Evolutionary conservation across 768 basidiomycete species (phyloP).

Genomic region (Cyclocybe aegerita): DNA sequence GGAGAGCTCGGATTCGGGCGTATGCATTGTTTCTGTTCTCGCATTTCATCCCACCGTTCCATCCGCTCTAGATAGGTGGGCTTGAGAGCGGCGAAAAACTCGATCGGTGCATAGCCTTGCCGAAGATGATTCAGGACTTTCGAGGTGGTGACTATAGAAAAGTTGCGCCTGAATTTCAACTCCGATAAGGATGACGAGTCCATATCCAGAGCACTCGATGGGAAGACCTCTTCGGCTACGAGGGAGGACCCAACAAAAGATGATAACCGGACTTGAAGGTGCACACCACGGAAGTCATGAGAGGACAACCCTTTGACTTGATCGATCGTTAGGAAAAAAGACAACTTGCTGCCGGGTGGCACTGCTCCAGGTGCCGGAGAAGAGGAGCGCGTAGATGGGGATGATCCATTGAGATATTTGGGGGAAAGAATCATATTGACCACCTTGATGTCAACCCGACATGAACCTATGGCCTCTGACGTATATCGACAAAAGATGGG

Average conservation of each 20-base stretch:
- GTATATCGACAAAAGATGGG: slow-evolving; percentile 96
- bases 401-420: slow-evolving; percentile 60
- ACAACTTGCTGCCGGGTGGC: slow-evolving; percentile 77
- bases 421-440: slow-evolving; percentile 66
- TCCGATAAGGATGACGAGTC: slow-evolving; percentile 70
- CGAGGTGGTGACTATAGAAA: slow-evolving; percentile 73
- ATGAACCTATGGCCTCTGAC: slow-evolving; percentile 93
- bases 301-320: slow-evolving; percentile 85
- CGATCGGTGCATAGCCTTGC: slow-evolving; percentile 80
- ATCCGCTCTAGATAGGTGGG: slow-evolving; percentile 85
- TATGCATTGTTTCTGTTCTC: slow-evolving; percentile 64
- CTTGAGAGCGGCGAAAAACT: slow-evolving; percentile 84
- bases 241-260: slow-evolving; percentile 77
- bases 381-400: slow-evolving; percentile 67
- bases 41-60: slow-evolving; percentile 92
- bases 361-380: slow-evolving; percentile 71
- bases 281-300: slow-evolving; percentile 84
- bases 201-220: slow-evolving; percentile 74
- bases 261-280: slow-evolving; percentile 86
- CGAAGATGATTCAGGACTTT: slow-evolving; percentile 73
- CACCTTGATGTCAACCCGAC: slow-evolving; percentile 82
- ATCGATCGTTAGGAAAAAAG: slow-evolving; percentile 85
- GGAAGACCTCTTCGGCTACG: slow-evolving; percentile 77
- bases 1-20: slow-evolving; percentile 34
- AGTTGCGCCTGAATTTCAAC: slow-evolving; percentile 79